Base-by-base conservation (phyloP, 208 protist genomes). In the Cochliopodium minus region DNA sequence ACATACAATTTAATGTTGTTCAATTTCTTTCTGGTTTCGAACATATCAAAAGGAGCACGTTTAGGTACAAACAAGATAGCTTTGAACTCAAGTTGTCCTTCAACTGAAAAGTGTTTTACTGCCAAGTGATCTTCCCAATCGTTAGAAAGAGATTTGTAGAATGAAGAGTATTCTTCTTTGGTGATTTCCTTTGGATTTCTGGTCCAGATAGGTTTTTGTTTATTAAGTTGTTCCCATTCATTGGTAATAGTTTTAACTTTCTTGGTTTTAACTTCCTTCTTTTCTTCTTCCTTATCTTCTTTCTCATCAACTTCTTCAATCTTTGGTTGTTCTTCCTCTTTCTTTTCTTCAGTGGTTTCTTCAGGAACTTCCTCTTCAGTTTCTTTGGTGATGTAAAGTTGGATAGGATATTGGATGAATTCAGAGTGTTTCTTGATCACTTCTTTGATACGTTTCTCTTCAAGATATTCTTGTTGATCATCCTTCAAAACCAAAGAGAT, bases 381-480 rank as follows among this genome's bases (percentile, higher is more conserved):
- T n/a, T 79, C 84, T 78, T 94, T 93, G 67, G 85, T 78, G 29
- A 87, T 72, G 54, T 77, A 77, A 11, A 98, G 74, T 25, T 69
- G 74, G 73, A 98, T 98, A 58, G 95, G 92, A 74, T 95, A 97
- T 61, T 79, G 74, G 70, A 98, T 97, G 82, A 98, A 98, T 77
- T 97, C 83, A 58, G 87, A 94, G 86, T 97, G 89, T 79, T 95
- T 96, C 82, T 96, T 96, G 62, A 97, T 83, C 52, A 97, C 73
- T 40, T 96, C 90, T 77, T 94, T 95, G 43, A 97, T 65, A 48
- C 75, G 71, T 49, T 76, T 73, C 74, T 93, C 87, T 71, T 94
- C 86, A 7, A 92, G 64, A 78, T 89, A 95, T 66, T 94, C 87
- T 22, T 71, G 55, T 70, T 93, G 84, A 66, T 95, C 90, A 55